Base-by-base conservation (phyloP, 2,329 filamentous ascomycete genomes). In the Clonostachys rhizophaga region DNA sequence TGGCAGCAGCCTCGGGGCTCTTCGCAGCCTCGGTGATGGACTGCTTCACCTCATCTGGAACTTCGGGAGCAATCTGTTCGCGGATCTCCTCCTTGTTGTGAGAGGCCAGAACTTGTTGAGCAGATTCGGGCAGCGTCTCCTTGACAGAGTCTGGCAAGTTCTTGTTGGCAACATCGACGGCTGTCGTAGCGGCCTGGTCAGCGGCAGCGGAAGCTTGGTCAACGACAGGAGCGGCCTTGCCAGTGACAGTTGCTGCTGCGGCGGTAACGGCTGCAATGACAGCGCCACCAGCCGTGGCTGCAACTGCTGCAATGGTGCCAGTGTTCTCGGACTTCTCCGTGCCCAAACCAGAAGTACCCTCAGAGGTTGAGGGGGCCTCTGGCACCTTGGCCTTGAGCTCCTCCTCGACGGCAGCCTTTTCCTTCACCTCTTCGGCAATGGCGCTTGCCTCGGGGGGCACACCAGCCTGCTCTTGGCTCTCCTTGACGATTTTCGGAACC, bases 1-100 rank as follows among this genome's bases (percentile, higher is more conserved):
- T 86, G 47, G 79, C 78, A 35, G 86, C 80, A 34, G 89, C 89
- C 67, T 94, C 89, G 9, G 88, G 85, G 50, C 71, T 74, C 57
- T 75, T 64, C 47, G 81, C 78, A 18, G 86, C 77, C 57, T 78
- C 72, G 37, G 67, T 60, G 43, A 83, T 76, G 8, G 79, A 81
- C 54, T 80, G 70, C 64, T 78, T 78, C 16, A 84, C 81, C 53
- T 78, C 71, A 24, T 62, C 59, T 46, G 81, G 80, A 6, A 81
- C 77, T 50, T 76, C 67, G 40, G 76, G 68, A 1, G 75, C 72
- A 10, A 73, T 64, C 51, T 74, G 64, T 53, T 75, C 62, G 20
- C 63, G 65, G 6, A 63, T 62, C 51, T 68, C 61, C 54, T 72
- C 68, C 59, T 72, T 70, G 43, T 62, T 59, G 42, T 71, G 64